phyloP scores from a whole-genome alignment of 2,329 filamentous ascomycete species.

The Colletotrichum eleusines region DNA sequence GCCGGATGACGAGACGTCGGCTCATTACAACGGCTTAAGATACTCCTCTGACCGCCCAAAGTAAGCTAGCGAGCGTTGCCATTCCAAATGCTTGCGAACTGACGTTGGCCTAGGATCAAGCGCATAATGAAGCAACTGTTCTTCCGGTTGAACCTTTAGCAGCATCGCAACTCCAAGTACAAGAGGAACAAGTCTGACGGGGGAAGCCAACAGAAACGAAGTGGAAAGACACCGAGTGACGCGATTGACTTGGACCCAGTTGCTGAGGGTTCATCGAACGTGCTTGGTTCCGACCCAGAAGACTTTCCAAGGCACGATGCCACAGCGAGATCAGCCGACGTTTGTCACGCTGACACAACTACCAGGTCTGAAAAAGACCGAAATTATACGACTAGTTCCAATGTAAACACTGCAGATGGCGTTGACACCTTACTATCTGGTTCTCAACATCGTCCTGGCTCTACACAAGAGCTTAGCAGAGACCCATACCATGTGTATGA shows the following conservation, averaged over 20 bases:
- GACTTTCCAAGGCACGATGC: neutral
- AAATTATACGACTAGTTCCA: neutral
- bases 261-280: neutral
- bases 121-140: slow-evolving; percentile 33
- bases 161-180: slow-evolving; percentile 30
- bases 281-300: neutral
- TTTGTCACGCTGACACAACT: neutral
- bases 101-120: slow-evolving; percentile 11
- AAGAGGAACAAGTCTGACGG: neutral
- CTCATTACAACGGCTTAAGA: neutral
- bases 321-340: neutral
- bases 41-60: slow-evolving; percentile 10
- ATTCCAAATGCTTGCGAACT: neutral
- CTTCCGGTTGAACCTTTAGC: slow-evolving; percentile 32
- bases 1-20: slow-evolving; percentile 18
- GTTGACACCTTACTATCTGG: neutral
- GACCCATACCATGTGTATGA: neutral
- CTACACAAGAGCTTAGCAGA: neutral
- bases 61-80: neutral
- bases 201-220: neutral
- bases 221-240: neutral
- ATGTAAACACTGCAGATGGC: neutral
- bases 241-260: slow-evolving; percentile 5
- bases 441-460: neutral
- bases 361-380: neutral